Base-by-base conservation (phyloP, 2,329 filamentous ascomycete species). In the Chaetomiaceae sp. region DNA sequence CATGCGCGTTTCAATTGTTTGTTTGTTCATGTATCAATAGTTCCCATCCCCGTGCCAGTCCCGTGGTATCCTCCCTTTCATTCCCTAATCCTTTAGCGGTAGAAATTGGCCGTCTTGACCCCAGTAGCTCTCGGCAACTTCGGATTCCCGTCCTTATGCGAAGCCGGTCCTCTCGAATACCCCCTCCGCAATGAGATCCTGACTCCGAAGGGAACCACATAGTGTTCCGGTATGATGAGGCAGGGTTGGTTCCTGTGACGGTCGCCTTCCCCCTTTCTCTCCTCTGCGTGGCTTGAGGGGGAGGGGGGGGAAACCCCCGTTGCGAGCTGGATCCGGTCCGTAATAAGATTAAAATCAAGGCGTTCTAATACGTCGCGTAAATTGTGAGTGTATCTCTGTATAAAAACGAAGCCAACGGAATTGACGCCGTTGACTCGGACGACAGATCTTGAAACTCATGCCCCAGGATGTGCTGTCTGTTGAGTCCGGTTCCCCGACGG, bases 11-110 rank as follows among this genome's bases (percentile, higher is more conserved):
- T 36, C n/a, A 41, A 32, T 32, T 47, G 30, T 38, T 41, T 49
- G 43, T 34, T 34, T 27, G 27, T 41, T 30, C 18, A 14, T 41
- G 27, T 48, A 25, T 18, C 46, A 34, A 8, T 14, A 9, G 29
- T 13, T 27, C n/a, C n/a, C n/a, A n/a, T n/a, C n/a, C n/a, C n/a
- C 33, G n/a, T 8, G 6, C 30, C 48, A 16, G 9, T 18, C 32
- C 49, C 49, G 42, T 51, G 49, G 49, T 51, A 51, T 51, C 36
- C 43, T 43, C 50, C 49, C 43, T 30, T 43, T 25, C 36, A 14
- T 29, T 48, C 37, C 44, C 37, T 30, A 21, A 23, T 14, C 10
- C 23, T n/a, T 30, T 20, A 10, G 25, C 23, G 29, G 21, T 37
- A 37, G n/a, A 47, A 47, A 7, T 14, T 13, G n/a, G n/a, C n/a